phyloP scores from a whole-genome alignment of 2,329 filamentous ascomycete species.

The Raffaelea albimanens region DNA sequence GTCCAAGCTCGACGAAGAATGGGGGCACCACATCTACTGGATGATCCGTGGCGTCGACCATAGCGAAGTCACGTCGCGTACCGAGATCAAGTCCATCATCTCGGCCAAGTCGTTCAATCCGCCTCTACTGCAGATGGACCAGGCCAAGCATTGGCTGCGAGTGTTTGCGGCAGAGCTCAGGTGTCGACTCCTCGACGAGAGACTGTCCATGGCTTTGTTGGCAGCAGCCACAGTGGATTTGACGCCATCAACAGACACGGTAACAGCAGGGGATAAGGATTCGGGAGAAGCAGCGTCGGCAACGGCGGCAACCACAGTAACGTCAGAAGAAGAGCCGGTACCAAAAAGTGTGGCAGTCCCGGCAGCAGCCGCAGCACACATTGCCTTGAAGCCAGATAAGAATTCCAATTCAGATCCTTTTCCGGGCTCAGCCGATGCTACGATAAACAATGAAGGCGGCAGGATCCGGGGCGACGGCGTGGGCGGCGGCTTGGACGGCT shows the following conservation, averaged over 20 bases:
- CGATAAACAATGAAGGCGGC: not conserved
- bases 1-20: slow-evolving; percentile 62
- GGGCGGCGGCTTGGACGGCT: not conserved
- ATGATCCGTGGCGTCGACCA: slow-evolving; percentile 77
- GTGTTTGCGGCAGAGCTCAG: slow-evolving; percentile 93
- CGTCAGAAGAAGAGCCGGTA: not conserved
- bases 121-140: slow-evolving; percentile 65
- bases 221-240: slow-evolving; percentile 7
- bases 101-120: slow-evolving; percentile 93
- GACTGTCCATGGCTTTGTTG: slow-evolving; percentile 22
- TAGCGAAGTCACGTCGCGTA: slow-evolving; percentile 82
- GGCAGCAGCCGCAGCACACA: not conserved
- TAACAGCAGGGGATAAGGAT: slow-evolving; percentile 29
- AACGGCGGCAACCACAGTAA: not conserved
- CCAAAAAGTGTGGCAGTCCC: not conserved
- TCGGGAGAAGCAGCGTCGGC: slow-evolving; percentile 70
- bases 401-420: too few relatives aligned
- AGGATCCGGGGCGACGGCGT: too few relatives aligned
- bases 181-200: slow-evolving; percentile 81
- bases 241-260: too few relatives aligned
- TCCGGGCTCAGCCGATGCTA: too few relatives aligned
- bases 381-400: too few relatives aligned
- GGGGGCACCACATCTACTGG: slow-evolving; percentile 75
- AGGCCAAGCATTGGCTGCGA: slow-evolving; percentile 74
- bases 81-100: slow-evolving; percentile 94